phyloP scores from a whole-genome alignment of 306 rosid species.

The Pueraria montana region DNA sequence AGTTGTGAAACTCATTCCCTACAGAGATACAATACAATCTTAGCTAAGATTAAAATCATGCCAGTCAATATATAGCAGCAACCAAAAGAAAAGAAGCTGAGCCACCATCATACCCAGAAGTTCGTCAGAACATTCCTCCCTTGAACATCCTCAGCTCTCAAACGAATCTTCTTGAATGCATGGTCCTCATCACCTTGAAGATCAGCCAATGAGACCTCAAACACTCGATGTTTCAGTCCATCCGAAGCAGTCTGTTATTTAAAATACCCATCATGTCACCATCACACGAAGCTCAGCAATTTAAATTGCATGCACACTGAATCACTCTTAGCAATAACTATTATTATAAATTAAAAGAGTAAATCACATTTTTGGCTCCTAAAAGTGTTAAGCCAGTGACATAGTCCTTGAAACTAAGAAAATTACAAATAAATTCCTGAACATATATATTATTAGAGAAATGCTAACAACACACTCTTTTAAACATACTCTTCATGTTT shows the following conservation, averaged over 20 bases:
- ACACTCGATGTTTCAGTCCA: slow-evolving; percentile 94
- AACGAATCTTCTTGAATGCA: slow-evolving; percentile 86
- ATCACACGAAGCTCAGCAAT: background rate
- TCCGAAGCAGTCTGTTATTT: slow-evolving; percentile 87
- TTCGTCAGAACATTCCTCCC: slow-evolving; percentile 89
- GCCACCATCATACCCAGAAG: slow-evolving; percentile 94
- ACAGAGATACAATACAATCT: background rate
- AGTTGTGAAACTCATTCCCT: slow-evolving; percentile 94
- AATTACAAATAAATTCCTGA: background rate
- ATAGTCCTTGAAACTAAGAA: too few species aligned
- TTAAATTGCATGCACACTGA: too few species aligned
- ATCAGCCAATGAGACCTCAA: slow-evolving; percentile 93
- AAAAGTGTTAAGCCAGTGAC: background rate
- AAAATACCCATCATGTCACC: background rate
- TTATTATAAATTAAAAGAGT: background rate
- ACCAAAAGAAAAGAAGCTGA: slow-evolving; percentile 1
- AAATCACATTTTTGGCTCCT: background rate
- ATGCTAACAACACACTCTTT: too few species aligned
- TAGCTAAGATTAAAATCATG: background rate
- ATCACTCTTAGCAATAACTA: background rate
- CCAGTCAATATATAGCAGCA: background rate
- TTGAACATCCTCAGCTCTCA: slow-evolving; percentile 98
- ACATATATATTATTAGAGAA: too few species aligned
- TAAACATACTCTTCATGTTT: too few species aligned
- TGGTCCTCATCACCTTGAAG: slow-evolving; percentile 96